Percentiles rank a stretch among this genome's conserved stretches.
These are phyloP conservation scores for Starmerella scarabaei DNA, from an alignment of 805 yeast genomes.

Conservation along the genomic window DNA sequence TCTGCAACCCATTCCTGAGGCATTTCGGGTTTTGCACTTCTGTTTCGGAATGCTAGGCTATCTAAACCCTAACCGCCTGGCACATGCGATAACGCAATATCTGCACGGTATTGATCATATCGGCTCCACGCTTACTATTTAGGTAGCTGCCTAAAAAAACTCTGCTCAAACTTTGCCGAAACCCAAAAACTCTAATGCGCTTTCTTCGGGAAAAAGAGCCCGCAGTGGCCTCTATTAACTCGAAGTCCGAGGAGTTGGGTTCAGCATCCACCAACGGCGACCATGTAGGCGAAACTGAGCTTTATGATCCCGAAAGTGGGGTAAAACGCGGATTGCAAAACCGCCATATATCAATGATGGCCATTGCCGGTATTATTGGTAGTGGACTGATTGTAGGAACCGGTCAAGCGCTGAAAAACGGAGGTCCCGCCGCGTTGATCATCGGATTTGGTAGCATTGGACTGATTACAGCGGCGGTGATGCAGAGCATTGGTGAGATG, in stretches of 20 bases:
- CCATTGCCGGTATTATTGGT: slow-evolving; percentile 74
- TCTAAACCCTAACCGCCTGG: too few species aligned
- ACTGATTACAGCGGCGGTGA: slow-evolving; percentile 39
- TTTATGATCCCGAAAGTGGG: slow-evolving; percentile 28
- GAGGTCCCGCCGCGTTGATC: slow-evolving; percentile 41
- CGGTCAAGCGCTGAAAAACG: slow-evolving; percentile 37
- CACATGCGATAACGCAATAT: too few species aligned
- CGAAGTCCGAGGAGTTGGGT: background rate
- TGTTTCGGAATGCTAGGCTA: too few species aligned
- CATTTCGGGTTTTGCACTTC: too few species aligned
- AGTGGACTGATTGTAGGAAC: slow-evolving; percentile 64
- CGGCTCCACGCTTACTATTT: too few species aligned
- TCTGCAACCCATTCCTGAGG: too few species aligned
- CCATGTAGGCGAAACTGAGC: background rate
- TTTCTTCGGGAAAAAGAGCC: too few species aligned
- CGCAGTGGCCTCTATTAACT: background rate
- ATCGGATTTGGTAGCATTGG: slow-evolving; percentile 40
- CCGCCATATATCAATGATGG: slow-evolving; percentile 68
- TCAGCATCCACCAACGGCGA: background rate
- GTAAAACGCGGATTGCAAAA: slow-evolving; percentile 37
- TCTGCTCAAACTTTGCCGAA: too few species aligned
- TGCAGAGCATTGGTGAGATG: slow-evolving; percentile 46
- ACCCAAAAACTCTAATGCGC: too few species aligned
- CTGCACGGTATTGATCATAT: too few species aligned
- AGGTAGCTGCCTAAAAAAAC: too few species aligned